phyloP scores from a whole-genome alignment of 208 protist genomes.

The Trypanosoma avium region DNA sequence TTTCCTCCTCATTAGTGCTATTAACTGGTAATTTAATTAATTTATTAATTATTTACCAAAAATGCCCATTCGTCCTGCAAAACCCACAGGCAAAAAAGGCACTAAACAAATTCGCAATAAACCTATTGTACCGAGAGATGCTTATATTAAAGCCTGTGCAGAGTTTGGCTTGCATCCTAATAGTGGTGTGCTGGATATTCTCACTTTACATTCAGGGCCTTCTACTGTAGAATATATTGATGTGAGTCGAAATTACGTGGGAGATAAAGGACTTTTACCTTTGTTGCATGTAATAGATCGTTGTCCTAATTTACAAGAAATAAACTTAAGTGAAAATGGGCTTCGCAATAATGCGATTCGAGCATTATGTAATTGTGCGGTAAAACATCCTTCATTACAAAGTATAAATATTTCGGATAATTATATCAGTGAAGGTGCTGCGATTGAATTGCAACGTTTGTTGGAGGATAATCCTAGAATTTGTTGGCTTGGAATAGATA shows the following conservation, averaged over 20 bases:
- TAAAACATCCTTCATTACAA: constrained; percentile 55
- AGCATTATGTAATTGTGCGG: constrained; percentile 42
- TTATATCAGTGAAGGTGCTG: constrained; percentile 90
- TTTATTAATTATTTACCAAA: constrained; percentile 3
- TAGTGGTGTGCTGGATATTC: constrained; percentile 55
- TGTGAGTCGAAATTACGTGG: constrained; percentile 86
- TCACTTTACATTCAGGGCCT: constrained; percentile 49
- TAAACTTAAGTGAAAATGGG: constrained; percentile 80
- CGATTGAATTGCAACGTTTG: constrained; percentile 47
- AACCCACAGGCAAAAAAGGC: constrained; percentile 24
- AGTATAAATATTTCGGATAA: constrained; percentile 88
- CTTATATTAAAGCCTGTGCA: constrained; percentile 77
- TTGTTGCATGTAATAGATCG: constrained; percentile 64
- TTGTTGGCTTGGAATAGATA: constrained; percentile 65
- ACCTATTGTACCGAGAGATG: constrained; percentile 49
- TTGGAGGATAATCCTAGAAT: constrained; percentile 63
- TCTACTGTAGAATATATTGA: constrained; percentile 55
- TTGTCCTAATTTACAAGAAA: constrained; percentile 42
- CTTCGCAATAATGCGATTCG: constrained; percentile 80
- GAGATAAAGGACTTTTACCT: constrained; percentile 79
- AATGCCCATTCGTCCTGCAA: constrained; percentile 26
- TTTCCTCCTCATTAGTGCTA: not conserved
- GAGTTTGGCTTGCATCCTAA: constrained; percentile 73
- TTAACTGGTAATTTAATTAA: too few species aligned
- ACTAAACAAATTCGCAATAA: constrained; percentile 21